phyloP scores from a whole-genome alignment of 176 grass and related monocot genomes.

The Thalia dealbata region DNA sequence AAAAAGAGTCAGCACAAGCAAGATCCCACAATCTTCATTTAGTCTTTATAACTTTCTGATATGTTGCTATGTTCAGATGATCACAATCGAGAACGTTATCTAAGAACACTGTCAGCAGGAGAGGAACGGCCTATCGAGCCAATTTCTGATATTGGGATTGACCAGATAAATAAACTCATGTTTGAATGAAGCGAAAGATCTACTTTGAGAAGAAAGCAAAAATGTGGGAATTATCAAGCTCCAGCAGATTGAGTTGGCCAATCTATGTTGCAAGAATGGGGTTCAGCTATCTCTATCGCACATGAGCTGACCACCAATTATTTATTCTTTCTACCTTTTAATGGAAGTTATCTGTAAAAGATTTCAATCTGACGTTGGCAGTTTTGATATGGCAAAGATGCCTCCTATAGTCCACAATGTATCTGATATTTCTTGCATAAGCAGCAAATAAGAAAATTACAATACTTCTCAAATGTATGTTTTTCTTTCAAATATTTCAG shows the following conservation, averaged over 20 bases:
- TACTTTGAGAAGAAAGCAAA: not conserved
- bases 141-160: conserved; percentile 30
- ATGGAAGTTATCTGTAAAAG: not conserved
- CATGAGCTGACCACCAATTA: too few relatives aligned
- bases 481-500: not conserved
- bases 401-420: not conserved
- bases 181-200: conserved; percentile 20
- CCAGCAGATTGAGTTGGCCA: not conserved
- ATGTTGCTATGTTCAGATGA: conserved; percentile 38
- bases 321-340: too few relatives aligned
- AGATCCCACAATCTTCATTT: not conserved
- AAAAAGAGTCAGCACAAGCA: not conserved
- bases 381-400: not conserved
- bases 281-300: too few relatives aligned
- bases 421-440: too few relatives aligned
- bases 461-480: not conserved
- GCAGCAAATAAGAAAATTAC: not conserved
- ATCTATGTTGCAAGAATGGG: not conserved
- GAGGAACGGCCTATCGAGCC: conserved; percentile 39
- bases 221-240: not conserved
- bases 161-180: conserved; percentile 36
- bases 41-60: not conserved
- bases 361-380: not conserved
- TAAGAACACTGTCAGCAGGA: not conserved
- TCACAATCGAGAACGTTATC: conserved; percentile 24